These are phyloP conservation scores for Gossypium lobatum DNA, from an alignment of 441 rosid species.

Conservation along the genomic window DNA sequence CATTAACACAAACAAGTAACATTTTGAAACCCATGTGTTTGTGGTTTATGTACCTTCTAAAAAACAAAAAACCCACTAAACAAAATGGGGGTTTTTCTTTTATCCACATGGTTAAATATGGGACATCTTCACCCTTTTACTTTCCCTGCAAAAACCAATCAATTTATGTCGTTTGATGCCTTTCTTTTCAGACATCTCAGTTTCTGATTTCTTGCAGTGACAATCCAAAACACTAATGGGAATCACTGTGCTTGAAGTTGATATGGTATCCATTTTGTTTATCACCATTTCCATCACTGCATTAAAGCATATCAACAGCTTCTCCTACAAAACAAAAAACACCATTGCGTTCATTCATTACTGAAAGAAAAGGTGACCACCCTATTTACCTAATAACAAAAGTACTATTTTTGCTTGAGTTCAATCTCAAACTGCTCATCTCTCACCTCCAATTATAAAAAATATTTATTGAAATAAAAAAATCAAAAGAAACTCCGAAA, in stretches of 20 bases:
- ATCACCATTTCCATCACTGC: conserved; percentile 37
- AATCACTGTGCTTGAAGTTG: conserved; percentile 41
- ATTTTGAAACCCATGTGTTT: conserved; percentile 10
- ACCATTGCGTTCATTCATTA: background rate
- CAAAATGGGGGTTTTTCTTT: background rate
- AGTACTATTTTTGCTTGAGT: too few relatives aligned
- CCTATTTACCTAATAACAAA: too few relatives aligned
- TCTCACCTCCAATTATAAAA: too few relatives aligned
- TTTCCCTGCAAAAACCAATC: conserved; percentile 20
- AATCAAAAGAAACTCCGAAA: too few relatives aligned
- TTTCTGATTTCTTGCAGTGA: conserved; percentile 27
- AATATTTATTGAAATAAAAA: too few relatives aligned
- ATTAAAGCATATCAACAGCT: conserved; percentile 27
- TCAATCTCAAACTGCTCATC: too few relatives aligned
- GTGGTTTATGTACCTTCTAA: background rate
- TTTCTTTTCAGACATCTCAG: conserved; percentile 23
- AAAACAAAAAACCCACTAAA: background rate
- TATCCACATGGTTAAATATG: conserved; percentile 21
- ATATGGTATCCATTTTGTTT: conserved; percentile 26
- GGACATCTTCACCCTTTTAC: conserved; percentile 18
- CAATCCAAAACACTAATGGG: conserved; percentile 41
- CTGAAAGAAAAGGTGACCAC: too few relatives aligned
- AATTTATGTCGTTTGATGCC: conserved; percentile 19
- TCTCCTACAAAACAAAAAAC: conserved; percentile 26
- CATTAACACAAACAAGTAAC: background rate